Evolutionary conservation across 1,284 basidiomycete species (phyloP).

Genomic region (Ceratobasidium papillatum): DNA sequence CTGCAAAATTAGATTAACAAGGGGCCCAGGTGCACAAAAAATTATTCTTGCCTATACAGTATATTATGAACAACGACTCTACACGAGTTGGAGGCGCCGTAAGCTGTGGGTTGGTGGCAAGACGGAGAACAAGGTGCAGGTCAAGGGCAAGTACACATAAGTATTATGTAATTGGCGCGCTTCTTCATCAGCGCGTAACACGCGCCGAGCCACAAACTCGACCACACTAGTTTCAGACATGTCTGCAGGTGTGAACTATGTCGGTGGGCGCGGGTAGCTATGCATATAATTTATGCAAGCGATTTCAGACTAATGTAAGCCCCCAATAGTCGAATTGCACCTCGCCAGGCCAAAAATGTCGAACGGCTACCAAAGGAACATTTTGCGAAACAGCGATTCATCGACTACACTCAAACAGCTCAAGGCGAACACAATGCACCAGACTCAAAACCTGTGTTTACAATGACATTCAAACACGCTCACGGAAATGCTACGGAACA

Average conservation of each 20-base stretch:
- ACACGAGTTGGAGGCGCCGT: constrained; percentile 4
- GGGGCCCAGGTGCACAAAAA: neutral
- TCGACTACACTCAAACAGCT: constrained; percentile 9
- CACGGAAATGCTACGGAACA: too few species aligned
- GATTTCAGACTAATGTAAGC: neutral
- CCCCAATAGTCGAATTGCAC: constrained; percentile 2
- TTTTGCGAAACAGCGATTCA: constrained; percentile 35
- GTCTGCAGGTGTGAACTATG: constrained; percentile 30
- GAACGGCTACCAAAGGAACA: constrained; percentile 25
- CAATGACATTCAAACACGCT: constrained; percentile 20
- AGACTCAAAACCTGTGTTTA: neutral
- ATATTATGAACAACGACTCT: constrained; percentile 32
- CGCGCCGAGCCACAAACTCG: constrained; percentile 18
- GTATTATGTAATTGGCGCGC: constrained; percentile 36
- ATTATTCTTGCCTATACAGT: neutral
- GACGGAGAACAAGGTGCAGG: constrained; percentile 40
- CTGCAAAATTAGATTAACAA: neutral
- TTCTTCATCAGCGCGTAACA: neutral
- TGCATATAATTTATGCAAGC: neutral
- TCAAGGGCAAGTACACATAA: constrained; percentile 42
- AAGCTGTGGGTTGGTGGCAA: constrained; percentile 28
- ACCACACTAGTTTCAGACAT: constrained; percentile 18
- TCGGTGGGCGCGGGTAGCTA: constrained; percentile 32
- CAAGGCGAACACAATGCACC: neutral
- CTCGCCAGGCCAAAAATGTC: neutral